Evolutionary conservation across 352 stramenopile genomes (phyloP).

Genomic region (Aphanomyces invadans): DNA sequence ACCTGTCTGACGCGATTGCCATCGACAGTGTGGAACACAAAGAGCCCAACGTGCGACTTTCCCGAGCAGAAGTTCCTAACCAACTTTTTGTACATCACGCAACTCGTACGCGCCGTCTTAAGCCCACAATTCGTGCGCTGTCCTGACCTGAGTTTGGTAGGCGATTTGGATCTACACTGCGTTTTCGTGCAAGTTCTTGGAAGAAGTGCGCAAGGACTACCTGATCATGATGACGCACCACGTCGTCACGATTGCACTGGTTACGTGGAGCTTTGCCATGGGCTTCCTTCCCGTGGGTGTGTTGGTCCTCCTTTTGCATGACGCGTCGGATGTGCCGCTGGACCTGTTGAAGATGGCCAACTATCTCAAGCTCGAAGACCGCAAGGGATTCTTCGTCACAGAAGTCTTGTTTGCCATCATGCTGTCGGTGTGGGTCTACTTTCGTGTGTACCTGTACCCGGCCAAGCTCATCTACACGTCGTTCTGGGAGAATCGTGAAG

Average conservation of each 20-base stretch:
- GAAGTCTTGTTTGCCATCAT: constrained; percentile 67
- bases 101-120: constrained; percentile 42
- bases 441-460: constrained; percentile 81
- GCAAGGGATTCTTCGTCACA: constrained; percentile 53
- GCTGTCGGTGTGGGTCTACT: constrained; percentile 70
- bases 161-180: constrained; percentile 86
- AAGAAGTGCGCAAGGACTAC: constrained; percentile 85
- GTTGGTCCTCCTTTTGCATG: constrained; percentile 76
- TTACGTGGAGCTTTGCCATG: constrained; percentile 75
- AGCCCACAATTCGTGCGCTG: neutral
- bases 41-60: constrained; percentile 60
- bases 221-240: constrained; percentile 88
- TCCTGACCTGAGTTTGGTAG: constrained; percentile 25
- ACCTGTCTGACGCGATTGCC: constrained; percentile 4
- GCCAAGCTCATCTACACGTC: constrained; percentile 74
- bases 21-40: constrained; percentile 69
- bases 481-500: constrained; percentile 61
- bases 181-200: constrained; percentile 84
- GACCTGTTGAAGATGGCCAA: constrained; percentile 88
- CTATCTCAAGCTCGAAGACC: constrained; percentile 81
- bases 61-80: constrained; percentile 71
- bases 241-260: constrained; percentile 77
- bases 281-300: constrained; percentile 78
- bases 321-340: constrained; percentile 82
- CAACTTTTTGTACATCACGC: constrained; percentile 75